A percentile compares a stretch with the other conserved stretches of the same genome.
Conservation (phyloP, 495 filamentous ascomycete species). For the Lasiosphaeriaceae sp. region DNA sequence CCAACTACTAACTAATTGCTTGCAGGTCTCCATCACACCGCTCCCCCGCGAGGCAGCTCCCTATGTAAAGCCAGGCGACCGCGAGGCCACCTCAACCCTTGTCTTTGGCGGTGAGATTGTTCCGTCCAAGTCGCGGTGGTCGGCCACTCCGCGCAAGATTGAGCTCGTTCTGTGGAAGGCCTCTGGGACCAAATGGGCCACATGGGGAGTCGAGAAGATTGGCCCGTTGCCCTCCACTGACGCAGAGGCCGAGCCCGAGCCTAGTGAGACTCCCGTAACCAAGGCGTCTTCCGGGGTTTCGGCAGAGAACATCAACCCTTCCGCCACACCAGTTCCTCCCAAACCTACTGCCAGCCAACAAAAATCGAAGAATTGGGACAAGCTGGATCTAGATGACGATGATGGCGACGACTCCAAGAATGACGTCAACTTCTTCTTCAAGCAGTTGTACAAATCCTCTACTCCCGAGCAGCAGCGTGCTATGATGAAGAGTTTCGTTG, state of each 20-base stretch:
- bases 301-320: no score
- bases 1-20: conserved; percentile 2
- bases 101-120: conserved; percentile 67
- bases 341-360: conserved; percentile 87
- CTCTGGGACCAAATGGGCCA: conserved; percentile 68
- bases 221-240: background rate
- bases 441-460: conserved; percentile 77
- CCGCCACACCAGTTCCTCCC: conserved; percentile 37
- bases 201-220: conserved; percentile 26
- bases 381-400: conserved; percentile 50
- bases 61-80: conserved; percentile 23
- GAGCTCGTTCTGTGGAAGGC: conserved; percentile 74
- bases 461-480: conserved; percentile 78
- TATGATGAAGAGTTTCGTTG: conserved; percentile 96
- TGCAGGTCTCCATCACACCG: conserved; percentile 22
- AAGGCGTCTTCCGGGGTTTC: no score
- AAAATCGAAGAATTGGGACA: conserved; percentile 92
- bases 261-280: no score
- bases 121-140: conserved; percentile 52
- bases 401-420: conserved; percentile 60
- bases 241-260: no score
- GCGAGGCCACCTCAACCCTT: conserved; percentile 51
- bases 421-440: conserved; percentile 85
- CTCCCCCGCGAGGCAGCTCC: conserved; percentile 24
- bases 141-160: conserved; percentile 75